Evolutionary conservation across 331 rosid genomes (phyloP).

Genomic region (Malus hybrid): DNA sequence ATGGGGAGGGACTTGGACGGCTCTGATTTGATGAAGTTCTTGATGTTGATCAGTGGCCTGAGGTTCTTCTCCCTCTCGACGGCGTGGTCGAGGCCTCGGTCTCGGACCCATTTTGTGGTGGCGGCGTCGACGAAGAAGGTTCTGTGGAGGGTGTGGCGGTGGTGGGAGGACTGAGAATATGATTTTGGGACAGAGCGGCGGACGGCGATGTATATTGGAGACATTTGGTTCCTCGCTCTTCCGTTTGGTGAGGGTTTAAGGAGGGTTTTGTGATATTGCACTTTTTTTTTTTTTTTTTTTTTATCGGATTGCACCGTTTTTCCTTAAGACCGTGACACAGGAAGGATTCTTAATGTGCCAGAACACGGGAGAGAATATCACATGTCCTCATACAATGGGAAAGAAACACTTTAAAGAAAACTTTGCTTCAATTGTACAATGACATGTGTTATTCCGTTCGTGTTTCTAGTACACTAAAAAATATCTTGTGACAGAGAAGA

Average conservation of each 20-base stretch:
- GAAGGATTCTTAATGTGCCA: too few relatives aligned
- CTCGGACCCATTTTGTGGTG: conserved; percentile 49
- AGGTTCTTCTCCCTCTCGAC: conserved; percentile 76
- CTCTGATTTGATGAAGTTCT: conserved; percentile 51
- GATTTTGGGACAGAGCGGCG: conserved; percentile 15
- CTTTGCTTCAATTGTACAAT: too few relatives aligned
- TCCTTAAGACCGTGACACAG: too few relatives aligned
- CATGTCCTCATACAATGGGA: too few relatives aligned
- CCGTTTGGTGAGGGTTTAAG: neutral
- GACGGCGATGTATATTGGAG: conserved; percentile 23
- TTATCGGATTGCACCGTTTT: too few relatives aligned
- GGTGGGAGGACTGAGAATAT: neutral
- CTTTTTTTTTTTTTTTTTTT: neutral
- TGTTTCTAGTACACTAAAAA: too few relatives aligned
- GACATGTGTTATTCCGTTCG: accelerated
- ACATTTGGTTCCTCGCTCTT: neutral
- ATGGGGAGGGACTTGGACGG: conserved; percentile 76
- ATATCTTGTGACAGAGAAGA: too few relatives aligned
- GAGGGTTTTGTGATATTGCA: neutral
- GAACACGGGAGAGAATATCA: too few relatives aligned
- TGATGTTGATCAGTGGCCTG: conserved; percentile 40
- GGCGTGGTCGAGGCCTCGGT: conserved; percentile 87
- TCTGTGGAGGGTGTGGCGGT: conserved; percentile 18
- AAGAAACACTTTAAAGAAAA: too few relatives aligned
- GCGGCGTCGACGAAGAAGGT: conserved; percentile 27